These are phyloP conservation scores for Solanum hybrid DNA, from an alignment of 305 asterid genomes.

Conservation along the genomic window DNA sequence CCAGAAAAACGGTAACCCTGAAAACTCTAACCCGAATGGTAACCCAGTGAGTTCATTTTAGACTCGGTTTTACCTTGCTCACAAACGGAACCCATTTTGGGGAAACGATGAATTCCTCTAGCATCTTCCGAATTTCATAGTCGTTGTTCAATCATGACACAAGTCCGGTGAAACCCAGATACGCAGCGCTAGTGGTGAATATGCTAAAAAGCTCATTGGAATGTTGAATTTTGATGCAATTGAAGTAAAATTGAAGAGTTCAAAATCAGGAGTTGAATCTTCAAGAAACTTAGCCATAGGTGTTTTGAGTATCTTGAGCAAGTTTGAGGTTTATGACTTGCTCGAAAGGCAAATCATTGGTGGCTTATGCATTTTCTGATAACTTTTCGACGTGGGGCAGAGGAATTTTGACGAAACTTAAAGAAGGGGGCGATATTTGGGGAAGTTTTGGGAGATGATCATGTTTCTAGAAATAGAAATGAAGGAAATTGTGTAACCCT, in stretches of 20 bases:
- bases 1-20: neutral
- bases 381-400: slow-evolving; percentile 15
- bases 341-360: slow-evolving; percentile 16
- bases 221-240: slow-evolving; percentile 20
- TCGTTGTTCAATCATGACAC: slow-evolving; percentile 9
- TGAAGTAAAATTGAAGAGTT: slow-evolving; percentile 30
- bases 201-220: slow-evolving; percentile 16
- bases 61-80: slow-evolving; percentile 18
- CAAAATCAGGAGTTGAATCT: slow-evolving; percentile 28
- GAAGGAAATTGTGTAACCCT: slow-evolving; percentile 43
- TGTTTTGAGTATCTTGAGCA: slow-evolving; percentile 30
- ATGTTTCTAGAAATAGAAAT: slow-evolving; percentile 41
- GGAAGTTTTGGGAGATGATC: slow-evolving; percentile 28
- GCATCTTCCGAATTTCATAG: slow-evolving; percentile 7
- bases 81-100: slow-evolving; percentile 35
- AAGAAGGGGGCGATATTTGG: neutral
- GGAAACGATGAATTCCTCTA: slow-evolving; percentile 31
- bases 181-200: neutral
- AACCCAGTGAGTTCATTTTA: too few species aligned
- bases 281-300: slow-evolving; percentile 20
- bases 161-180: slow-evolving; percentile 12
- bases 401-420: slow-evolving; percentile 13
- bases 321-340: slow-evolving; percentile 29
- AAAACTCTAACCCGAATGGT: neutral
- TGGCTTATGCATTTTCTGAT: slow-evolving; percentile 34